Base-by-base conservation (phyloP, 2,329 filamentous ascomycete genomes). In the Macrophomina tecta region DNA sequence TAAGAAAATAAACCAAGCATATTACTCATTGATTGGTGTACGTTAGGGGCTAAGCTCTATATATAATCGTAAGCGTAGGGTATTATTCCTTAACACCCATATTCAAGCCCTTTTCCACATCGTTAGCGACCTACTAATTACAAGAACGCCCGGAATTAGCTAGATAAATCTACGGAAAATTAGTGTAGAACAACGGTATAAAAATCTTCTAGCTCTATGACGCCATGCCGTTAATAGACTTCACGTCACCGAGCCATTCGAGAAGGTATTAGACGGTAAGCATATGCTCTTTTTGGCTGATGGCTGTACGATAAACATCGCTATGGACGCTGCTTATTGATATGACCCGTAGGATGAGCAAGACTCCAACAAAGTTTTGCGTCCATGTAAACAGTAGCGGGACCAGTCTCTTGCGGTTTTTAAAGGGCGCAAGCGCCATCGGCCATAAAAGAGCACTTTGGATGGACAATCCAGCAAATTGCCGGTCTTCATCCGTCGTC, bases 361-460 rank as follows among this genome's bases (percentile, higher is more conserved):
- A 77, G 30, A 88, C 84, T 3, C 84, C 84, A 53, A 89, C 80
- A 48, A 89, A 81, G 68, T 87, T 88, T 69, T 89, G 86, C 8
- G 86, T 86, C 84, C 87, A 89, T 65, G 87, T 85, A 72, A 88
- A 89, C 1, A 86, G 71, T 65, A 85, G 84, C 0, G 87, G 87
- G 0, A 89, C 77, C 5, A 89, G 79, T 45, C 87, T 79, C 75
- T 89, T 90, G 73, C 84, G 84, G 64, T 83, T 79, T 68, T 84
- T 84, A 0, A 84, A 81, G 0, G 87, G 87, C 8, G 85, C 83
- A 77, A 89, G 82, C 28, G 83, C 80, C 30, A 89, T 79, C 1
- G 87, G 87, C 87, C 87, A 90, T 65, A 84, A 80, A 14, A 89
- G 77, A n/a, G 82, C 84, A 1, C 85, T 81, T 69, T 84, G 81